These are phyloP conservation scores for Narthecium ossifragum DNA, from an alignment of 106 monocot genomes.

Conservation along the genomic window DNA sequence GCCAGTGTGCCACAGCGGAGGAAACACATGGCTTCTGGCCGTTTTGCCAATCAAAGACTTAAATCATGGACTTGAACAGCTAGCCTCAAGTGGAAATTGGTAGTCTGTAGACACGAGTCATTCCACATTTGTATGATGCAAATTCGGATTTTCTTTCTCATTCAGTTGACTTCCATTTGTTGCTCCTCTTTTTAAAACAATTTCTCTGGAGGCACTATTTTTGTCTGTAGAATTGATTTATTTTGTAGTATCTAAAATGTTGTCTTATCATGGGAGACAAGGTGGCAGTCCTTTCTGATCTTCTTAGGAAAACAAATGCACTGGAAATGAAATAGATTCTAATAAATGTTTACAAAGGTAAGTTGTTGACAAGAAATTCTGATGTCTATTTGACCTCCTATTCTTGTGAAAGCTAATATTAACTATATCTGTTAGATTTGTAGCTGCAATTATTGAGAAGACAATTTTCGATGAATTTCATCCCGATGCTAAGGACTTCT, in stretches of 20 bases:
- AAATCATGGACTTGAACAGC: conserved; percentile 72
- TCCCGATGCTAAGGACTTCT: conserved; percentile 98
- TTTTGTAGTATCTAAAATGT: neutral
- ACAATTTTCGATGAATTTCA: conserved; percentile 97
- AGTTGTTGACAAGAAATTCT: neutral
- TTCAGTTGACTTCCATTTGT: too few species aligned
- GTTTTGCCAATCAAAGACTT: conserved; percentile 75
- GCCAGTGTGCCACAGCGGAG: conserved; percentile 74
- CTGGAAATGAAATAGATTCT: conserved; percentile 95
- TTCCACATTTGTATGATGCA: too few species aligned
- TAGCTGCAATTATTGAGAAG: conserved; percentile 87
- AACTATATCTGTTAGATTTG: conserved; percentile 51
- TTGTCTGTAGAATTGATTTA: too few species aligned
- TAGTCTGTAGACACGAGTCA: too few species aligned
- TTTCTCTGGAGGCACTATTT: too few species aligned
- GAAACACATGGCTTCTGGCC: conserved; percentile 71
- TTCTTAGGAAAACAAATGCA: conserved; percentile 98
- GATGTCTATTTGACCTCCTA: too few species aligned
- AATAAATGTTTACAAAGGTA: conserved; percentile 94
- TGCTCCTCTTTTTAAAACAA: too few species aligned
- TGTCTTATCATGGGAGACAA: conserved; percentile 53
- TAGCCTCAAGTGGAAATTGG: conserved; percentile 70
- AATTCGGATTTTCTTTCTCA: too few species aligned
- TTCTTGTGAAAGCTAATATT: too few species aligned
- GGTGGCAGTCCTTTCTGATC: conserved; percentile 60